Conservation (phyloP, 352 stramenopile species). For the Globisporangium canariense region DNA sequence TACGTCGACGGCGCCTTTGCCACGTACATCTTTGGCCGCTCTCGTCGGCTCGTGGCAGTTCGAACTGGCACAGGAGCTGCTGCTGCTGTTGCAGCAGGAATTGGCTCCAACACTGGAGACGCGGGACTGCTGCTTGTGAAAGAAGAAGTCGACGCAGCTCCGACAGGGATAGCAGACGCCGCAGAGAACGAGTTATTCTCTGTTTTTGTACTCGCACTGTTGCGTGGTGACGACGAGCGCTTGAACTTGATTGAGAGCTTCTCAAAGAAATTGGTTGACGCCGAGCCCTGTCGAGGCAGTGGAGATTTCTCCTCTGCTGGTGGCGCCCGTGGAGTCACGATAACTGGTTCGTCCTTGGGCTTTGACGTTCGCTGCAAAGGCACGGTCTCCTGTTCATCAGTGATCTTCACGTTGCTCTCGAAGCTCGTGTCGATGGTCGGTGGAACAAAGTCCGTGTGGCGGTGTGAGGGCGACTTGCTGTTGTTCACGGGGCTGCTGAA, state of each 20-base stretch:
- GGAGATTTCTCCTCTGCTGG: conserved; percentile 30
- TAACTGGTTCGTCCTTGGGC: conserved; percentile 2
- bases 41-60: conserved; percentile 26
- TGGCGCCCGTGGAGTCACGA: conserved; percentile 12
- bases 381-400: background rate
- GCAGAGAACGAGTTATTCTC: conserved; percentile 18
- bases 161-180: background rate
- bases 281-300: conserved; percentile 23
- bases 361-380: background rate
- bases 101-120: conserved; percentile 7
- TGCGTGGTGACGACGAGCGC: conserved; percentile 52
- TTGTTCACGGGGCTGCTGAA: conserved; percentile 20
- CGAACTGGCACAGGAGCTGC: conserved; percentile 30
- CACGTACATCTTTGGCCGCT: conserved; percentile 78
- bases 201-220: conserved; percentile 11
- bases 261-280: conserved; percentile 79
- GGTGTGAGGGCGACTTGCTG: conserved; percentile 6
- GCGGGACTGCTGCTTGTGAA: conserved; percentile 1
- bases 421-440: conserved; percentile 9
- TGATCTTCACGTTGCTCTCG: background rate
- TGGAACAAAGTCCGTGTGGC: background rate
- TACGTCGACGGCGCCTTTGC: conserved; percentile 56
- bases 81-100: conserved; percentile 6
- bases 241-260: conserved; percentile 85
- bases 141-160: conserved; percentile 2